Conservation (phyloP, 2,329 filamentous ascomycete species). For the Purpureocillium lavendulum region DNA sequence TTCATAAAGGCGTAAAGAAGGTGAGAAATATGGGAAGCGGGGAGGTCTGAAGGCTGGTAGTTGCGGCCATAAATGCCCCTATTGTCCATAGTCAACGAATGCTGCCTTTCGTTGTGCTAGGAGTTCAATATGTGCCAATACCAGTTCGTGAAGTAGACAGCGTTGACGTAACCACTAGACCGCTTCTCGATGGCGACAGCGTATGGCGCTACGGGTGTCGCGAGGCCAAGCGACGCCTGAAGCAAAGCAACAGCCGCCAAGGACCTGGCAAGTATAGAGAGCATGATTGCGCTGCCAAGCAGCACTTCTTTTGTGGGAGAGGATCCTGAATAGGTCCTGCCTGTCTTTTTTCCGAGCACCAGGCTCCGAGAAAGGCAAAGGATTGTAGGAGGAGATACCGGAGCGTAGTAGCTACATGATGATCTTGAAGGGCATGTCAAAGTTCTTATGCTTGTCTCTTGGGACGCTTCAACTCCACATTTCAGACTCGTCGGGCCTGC, state of each 20-base stretch:
- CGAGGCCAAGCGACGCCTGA: slow-evolving; percentile 13
- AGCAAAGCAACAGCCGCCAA: slow-evolving; percentile 18
- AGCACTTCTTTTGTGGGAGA: no score
- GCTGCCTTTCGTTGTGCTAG: no score
- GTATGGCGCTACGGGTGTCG: slow-evolving; percentile 9
- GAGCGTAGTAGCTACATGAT: no score
- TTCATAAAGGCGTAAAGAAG: slow-evolving; percentile 79
- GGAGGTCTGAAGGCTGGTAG: slow-evolving; percentile 64
- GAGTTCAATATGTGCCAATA: no score
- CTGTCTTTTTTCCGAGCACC: no score
- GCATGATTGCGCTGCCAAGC: slow-evolving; percentile 18
- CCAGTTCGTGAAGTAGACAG: slow-evolving; percentile 43
- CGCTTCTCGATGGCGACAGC: slow-evolving; percentile 10
- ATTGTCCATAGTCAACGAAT: not conserved
- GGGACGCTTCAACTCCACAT: no score
- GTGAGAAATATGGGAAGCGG: slow-evolving; percentile 62
- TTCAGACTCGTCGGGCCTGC: no score
- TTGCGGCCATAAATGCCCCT: slow-evolving; percentile 70
- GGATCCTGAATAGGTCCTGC: no score
- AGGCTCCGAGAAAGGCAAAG: no score
- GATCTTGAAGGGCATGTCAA: no score
- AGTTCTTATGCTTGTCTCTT: no score
- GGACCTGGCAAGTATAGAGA: slow-evolving; percentile 14
- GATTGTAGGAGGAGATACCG: no score
- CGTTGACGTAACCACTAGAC: slow-evolving; percentile 21